Evolutionary conservation across 2,329 filamentous ascomycete species (phyloP).

Genomic region (Hypoxylon sp.): DNA sequence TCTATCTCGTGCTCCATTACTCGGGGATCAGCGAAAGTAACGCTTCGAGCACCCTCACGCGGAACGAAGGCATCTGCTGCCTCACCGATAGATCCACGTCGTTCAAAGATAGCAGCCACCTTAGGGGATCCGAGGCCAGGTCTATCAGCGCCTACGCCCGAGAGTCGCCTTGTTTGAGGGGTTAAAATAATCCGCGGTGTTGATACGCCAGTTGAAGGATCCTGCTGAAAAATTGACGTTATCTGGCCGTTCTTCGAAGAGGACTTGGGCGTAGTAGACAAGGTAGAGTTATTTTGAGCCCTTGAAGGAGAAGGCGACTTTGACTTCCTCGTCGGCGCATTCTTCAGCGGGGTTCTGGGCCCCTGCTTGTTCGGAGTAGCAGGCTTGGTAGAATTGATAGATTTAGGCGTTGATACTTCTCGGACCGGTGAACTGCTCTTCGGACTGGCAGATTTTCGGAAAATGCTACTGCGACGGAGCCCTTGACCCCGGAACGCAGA

Average conservation of each 20-base stretch:
- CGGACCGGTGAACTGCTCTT: constrained; percentile 51
- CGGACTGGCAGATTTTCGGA: constrained; percentile 60
- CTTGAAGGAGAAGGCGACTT: constrained; percentile 63
- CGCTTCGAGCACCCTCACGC: constrained; percentile 60
- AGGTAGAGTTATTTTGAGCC: constrained; percentile 57
- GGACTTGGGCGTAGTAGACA: constrained; percentile 46
- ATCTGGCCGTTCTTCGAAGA: constrained; percentile 46
- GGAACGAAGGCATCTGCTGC: constrained; percentile 74
- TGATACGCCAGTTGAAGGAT: constrained; percentile 65
- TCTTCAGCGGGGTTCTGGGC: constrained; percentile 65
- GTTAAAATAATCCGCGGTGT: constrained; percentile 76
- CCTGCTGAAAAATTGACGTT: constrained; percentile 57
- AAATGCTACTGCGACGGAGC: constrained; percentile 64
- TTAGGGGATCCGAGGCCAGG: constrained; percentile 82
- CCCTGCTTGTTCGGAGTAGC: constrained; percentile 61
- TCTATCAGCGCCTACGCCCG: constrained; percentile 78
- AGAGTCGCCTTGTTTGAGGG: constrained; percentile 71
- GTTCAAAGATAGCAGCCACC: constrained; percentile 78
- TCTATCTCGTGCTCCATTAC: constrained; percentile 75
- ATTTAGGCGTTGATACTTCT: constrained; percentile 42
- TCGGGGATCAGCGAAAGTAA: constrained; percentile 77
- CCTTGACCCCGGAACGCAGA: constrained; percentile 67
- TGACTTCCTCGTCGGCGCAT: constrained; percentile 63
- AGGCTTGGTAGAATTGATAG: constrained; percentile 52
- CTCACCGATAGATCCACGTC: constrained; percentile 79